Evolutionary conservation across 495 filamentous ascomycete species (phyloP).

Genomic region (Delitschia confertaspora): DNA sequence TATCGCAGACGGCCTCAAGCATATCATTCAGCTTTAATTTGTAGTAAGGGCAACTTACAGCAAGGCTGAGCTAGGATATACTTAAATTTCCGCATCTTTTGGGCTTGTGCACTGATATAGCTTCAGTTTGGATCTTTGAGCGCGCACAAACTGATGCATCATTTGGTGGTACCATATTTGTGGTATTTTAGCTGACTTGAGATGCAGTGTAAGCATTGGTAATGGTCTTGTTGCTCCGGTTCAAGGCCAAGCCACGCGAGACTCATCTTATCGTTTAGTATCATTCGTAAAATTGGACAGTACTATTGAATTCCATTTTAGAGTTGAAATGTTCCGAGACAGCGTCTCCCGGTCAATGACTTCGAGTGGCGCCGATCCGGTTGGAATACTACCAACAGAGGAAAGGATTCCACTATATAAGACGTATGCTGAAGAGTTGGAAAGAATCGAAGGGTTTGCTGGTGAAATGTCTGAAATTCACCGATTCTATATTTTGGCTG

Average conservation of each 20-base stretch:
- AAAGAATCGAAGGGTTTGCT: not conserved
- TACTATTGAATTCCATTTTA: not conserved
- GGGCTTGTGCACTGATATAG: too few relatives aligned
- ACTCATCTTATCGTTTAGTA: not conserved
- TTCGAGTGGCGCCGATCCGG: constrained; percentile 1
- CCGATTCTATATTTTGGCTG: constrained; percentile 7
- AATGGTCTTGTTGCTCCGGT: constrained; percentile 5
- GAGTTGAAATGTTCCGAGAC: constrained; percentile 8
- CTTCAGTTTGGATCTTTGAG: too few relatives aligned
- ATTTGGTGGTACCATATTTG: too few relatives aligned
- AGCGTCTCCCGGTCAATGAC: constrained; percentile 4
- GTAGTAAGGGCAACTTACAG: too few relatives aligned
- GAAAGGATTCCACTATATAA: constrained; percentile 3
- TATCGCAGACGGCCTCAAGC: too few relatives aligned
- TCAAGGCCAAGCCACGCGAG: constrained; percentile 1
- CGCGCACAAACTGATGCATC: too few relatives aligned
- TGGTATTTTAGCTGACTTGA: too few relatives aligned
- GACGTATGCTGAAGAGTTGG: constrained; percentile 1
- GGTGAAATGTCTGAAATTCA: not conserved
- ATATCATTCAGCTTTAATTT: too few relatives aligned
- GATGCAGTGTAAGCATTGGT: constrained; percentile 5
- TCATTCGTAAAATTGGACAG: not conserved
- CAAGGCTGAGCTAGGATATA: too few relatives aligned
- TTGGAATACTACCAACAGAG: constrained; percentile 3
- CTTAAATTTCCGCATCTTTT: too few relatives aligned